Conservation (phyloP, 345 rosid genomes). For the Balakata baccata region DNA sequence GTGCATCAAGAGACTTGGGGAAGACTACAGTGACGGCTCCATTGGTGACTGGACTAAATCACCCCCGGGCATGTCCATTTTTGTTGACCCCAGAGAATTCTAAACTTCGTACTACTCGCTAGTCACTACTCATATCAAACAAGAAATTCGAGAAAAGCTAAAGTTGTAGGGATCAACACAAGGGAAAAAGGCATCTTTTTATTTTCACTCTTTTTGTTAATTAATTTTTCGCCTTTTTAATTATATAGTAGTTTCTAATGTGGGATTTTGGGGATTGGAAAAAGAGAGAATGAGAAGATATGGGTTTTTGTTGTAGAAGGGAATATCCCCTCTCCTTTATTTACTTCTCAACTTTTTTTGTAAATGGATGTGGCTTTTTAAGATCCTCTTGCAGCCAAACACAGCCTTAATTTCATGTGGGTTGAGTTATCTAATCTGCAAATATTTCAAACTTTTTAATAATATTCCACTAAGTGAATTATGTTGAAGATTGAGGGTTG, state of each 20-base stretch:
- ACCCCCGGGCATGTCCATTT: conserved; percentile 70
- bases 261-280: neutral
- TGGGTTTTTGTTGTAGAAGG: conserved; percentile 22
- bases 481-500: neutral
- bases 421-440: neutral
- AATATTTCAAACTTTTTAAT: too few relatives aligned
- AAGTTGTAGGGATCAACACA: too few relatives aligned
- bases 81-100: conserved; percentile 95
- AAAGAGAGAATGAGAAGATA: conserved; percentile 27
- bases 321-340: conserved; percentile 16
- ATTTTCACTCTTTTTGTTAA: too few relatives aligned
- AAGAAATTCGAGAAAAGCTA: neutral
- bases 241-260: too few relatives aligned
- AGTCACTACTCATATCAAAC: neutral
- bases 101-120: conserved; percentile 13
- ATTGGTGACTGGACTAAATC: conserved; percentile 93
- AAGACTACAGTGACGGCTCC: conserved; percentile 72
- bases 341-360: conserved; percentile 20
- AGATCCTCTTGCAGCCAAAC: conserved; percentile 35
- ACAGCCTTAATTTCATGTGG: conserved; percentile 8
- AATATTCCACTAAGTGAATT: conserved; percentile 9
- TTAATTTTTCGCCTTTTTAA: too few relatives aligned
- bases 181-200: too few relatives aligned
- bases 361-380: conserved; percentile 41
- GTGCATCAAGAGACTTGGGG: conserved; percentile 87